phyloP scores from a whole-genome alignment of 169 alveolate genomes.

The Eimeria falciformis region DNA sequence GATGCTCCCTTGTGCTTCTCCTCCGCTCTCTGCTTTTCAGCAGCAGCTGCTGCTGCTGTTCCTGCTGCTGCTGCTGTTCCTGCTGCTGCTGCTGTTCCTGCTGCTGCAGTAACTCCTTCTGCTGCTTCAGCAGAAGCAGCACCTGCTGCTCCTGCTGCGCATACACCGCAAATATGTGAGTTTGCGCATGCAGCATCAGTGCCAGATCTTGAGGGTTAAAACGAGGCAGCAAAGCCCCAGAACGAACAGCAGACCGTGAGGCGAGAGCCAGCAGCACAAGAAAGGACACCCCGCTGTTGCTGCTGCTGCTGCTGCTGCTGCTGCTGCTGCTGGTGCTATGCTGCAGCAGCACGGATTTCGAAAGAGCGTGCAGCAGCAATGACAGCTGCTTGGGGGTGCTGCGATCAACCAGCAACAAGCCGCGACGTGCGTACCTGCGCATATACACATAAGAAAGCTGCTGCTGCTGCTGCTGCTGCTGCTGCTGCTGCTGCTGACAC shows the following conservation, averaged over 20 bases:
- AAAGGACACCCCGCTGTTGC: not conserved
- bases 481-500: not conserved
- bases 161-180: constrained; percentile 40
- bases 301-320: constrained; percentile 49
- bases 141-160: constrained; percentile 54
- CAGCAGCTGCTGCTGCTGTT: constrained; percentile 25
- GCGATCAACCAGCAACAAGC: not conserved
- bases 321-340: constrained; percentile 21
- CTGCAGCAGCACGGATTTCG: constrained; percentile 17
- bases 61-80: constrained; percentile 27
- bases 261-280: constrained; percentile 38
- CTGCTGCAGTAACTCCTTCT: constrained; percentile 7
- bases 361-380: constrained; percentile 41
- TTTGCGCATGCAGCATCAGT: constrained; percentile 53
- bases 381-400: constrained; percentile 23
- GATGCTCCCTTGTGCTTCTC: not conserved
- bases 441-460: not conserved
- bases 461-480: not conserved
- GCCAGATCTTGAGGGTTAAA: constrained; percentile 36
- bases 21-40: not conserved
- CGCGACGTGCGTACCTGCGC: constrained; percentile 26
- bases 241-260: constrained; percentile 37
- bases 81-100: constrained; percentile 26
- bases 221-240: constrained; percentile 21
- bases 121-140: constrained; percentile 16